phyloP scores from a whole-genome alignment of 306 rosid species.

The Cicer judaicum region DNA sequence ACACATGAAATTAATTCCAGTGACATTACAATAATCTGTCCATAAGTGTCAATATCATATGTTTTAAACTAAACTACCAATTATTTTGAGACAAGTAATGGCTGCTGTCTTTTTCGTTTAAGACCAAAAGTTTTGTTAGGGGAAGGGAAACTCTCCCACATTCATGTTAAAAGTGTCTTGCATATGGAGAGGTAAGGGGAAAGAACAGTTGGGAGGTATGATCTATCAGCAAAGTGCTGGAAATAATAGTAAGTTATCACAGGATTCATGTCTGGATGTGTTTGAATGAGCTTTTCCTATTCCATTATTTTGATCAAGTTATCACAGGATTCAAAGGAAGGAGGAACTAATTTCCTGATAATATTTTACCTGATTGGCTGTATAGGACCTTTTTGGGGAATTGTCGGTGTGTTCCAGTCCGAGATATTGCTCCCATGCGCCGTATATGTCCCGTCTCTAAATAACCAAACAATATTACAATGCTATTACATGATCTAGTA shows the following conservation, averaged over 20 bases:
- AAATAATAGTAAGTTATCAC: background rate
- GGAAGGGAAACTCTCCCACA: background rate
- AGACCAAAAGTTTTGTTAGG: background rate
- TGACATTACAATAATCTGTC: constrained; percentile 20
- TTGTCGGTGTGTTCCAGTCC: constrained; percentile 90
- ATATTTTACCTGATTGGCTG: constrained; percentile 71
- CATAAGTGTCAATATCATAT: constrained; percentile 10
- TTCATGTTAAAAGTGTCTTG: constrained; percentile 19
- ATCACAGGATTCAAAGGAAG: background rate
- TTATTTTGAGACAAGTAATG: background rate
- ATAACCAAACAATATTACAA: constrained; percentile 22
- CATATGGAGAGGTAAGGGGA: background rate
- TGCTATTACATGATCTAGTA: background rate
- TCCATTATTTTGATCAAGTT: background rate
- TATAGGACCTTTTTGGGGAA: constrained; percentile 74
- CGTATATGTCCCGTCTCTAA: constrained; percentile 87
- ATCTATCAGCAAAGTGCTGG: background rate
- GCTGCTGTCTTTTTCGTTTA: background rate
- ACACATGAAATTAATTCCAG: background rate
- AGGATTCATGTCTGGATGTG: background rate
- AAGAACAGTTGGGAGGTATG: background rate
- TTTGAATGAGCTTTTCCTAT: background rate
- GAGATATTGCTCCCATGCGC: constrained; percentile 99
- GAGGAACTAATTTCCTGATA: background rate
- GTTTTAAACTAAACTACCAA: background rate